These are phyloP conservation scores for Magnusiomyces clavatus DNA, from an alignment of 1,139 yeast genomes.

Conservation along the genomic window DNA sequence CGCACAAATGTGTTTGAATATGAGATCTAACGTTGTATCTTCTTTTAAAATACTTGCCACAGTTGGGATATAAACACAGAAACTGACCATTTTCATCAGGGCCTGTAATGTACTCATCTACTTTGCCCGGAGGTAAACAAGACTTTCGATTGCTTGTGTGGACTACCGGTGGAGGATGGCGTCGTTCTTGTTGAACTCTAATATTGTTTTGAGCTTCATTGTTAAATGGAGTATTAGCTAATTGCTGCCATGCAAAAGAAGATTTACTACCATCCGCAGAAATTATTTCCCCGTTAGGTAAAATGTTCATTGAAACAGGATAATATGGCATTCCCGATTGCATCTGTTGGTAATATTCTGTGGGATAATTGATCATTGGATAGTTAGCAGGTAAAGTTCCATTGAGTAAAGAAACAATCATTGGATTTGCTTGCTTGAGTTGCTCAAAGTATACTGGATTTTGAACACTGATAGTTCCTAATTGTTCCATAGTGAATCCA, in stretches of 20 bases:
- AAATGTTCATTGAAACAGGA: background rate
- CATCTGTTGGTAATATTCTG: no score
- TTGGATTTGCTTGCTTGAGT: no score
- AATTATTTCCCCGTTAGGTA: background rate
- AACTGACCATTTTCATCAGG: slow-evolving; percentile 61
- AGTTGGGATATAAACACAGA: slow-evolving; percentile 67
- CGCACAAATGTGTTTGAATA: slow-evolving; percentile 93
- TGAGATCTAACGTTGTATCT: slow-evolving; percentile 94
- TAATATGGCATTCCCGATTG: no score
- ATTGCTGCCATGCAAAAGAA: slow-evolving; percentile 32
- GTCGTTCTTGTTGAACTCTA: slow-evolving; percentile 24
- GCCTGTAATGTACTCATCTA: slow-evolving; percentile 76
- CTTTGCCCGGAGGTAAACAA: slow-evolving; percentile 80
- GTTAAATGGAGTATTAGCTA: slow-evolving; percentile 30
- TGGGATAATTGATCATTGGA: background rate
- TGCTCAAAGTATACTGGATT: no score
- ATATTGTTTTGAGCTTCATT: slow-evolving; percentile 29
- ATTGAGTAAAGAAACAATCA: slow-evolving; percentile 4
- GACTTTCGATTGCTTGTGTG: slow-evolving; percentile 36
- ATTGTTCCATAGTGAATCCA: no score
- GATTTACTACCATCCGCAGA: slow-evolving; percentile 2
- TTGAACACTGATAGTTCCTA: no score
- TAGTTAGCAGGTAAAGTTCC: slow-evolving; percentile 2
- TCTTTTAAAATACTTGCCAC: slow-evolving; percentile 80
- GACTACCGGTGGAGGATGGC: slow-evolving; percentile 15